Conservation (phyloP, 1,284 basidiomycete genomes). For the Tetrapyrgos nigripes region DNA sequence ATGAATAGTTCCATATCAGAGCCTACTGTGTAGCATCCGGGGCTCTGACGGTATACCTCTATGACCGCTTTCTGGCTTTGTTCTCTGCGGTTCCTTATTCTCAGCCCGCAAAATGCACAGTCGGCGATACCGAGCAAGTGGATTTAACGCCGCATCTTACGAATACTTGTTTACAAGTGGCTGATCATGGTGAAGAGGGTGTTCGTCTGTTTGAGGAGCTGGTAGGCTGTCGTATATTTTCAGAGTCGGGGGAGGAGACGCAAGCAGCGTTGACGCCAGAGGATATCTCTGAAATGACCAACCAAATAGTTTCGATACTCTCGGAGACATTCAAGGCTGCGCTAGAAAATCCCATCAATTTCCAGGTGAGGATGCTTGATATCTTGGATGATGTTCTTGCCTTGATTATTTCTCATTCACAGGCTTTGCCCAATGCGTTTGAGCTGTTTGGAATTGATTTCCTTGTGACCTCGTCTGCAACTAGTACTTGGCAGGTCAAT, state of each 20-base stretch:
- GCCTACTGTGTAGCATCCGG: conserved; percentile 91
- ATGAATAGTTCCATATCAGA: conserved; percentile 87
- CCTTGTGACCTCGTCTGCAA: conserved; percentile 58
- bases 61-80: conserved; percentile 84
- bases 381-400: background rate
- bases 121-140: conserved; percentile 32
- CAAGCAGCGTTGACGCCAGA: conserved; percentile 29
- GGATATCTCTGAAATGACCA: conserved; percentile 65
- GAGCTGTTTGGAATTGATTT: conserved; percentile 96
- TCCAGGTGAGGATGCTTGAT: conserved; percentile 65
- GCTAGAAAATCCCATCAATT: conserved; percentile 84
- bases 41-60: conserved; percentile 81
- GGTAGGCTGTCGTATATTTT: conserved; percentile 64
- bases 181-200: conserved; percentile 64
- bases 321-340: conserved; percentile 89
- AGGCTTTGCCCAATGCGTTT: conserved; percentile 92
- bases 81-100: conserved; percentile 79
- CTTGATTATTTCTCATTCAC: conserved; percentile 8
- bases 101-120: conserved; percentile 38
- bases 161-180: conserved; percentile 90
- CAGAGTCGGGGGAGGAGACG: conserved; percentile 28
- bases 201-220: conserved; percentile 84
- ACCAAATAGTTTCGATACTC: conserved; percentile 71
- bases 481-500: conserved; percentile 63
- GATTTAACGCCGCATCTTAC: conserved; percentile 89